Conservation (phyloP, 768 basidiomycete genomes). For the Rhodotorula kratochvilovae region DNA sequence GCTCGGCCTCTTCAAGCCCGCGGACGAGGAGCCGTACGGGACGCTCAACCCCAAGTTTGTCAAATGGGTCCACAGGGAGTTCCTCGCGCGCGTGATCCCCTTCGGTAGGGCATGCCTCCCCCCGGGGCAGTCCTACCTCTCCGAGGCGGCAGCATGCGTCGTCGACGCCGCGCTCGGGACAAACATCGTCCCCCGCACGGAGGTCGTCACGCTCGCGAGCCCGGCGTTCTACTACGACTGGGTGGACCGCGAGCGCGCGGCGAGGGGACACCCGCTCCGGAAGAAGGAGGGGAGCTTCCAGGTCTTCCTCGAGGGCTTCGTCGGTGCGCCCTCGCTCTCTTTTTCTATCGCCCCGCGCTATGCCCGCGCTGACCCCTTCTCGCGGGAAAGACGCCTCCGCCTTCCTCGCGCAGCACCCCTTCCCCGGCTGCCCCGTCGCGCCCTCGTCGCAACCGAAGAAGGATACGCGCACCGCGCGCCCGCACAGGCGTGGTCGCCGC, state of each 20-base stretch:
- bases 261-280: conserved; percentile 52
- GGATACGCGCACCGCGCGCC: not conserved
- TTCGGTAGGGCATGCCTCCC: conserved; percentile 81
- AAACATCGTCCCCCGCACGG: conserved; percentile 78
- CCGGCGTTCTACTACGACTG: conserved; percentile 92
- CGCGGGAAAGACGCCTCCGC: conserved; percentile 67
- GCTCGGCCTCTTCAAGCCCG: conserved; percentile 79
- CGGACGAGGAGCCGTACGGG: conserved; percentile 66
- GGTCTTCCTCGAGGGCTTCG: conserved; percentile 75
- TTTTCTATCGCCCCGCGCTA: too few species aligned
- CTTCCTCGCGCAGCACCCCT: conserved; percentile 77
- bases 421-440: conserved; percentile 57
- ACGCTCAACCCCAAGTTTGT: conserved; percentile 70
- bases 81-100: conserved; percentile 54
- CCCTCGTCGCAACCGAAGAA: not conserved
- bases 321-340: conserved; percentile 54
- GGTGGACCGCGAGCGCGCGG: conserved; percentile 61
- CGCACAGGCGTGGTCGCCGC: not conserved
- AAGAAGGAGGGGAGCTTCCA: conserved; percentile 91
- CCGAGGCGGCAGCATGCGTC: conserved; percentile 80
- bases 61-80: conserved; percentile 41
- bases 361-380: not conserved
- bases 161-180: conserved; percentile 69
- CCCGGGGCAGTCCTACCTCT: conserved; percentile 83
- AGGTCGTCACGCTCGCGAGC: conserved; percentile 75